Conservation (phyloP, 495 filamentous ascomycete genomes). For the Thermochaetoides thermophila region DNA sequence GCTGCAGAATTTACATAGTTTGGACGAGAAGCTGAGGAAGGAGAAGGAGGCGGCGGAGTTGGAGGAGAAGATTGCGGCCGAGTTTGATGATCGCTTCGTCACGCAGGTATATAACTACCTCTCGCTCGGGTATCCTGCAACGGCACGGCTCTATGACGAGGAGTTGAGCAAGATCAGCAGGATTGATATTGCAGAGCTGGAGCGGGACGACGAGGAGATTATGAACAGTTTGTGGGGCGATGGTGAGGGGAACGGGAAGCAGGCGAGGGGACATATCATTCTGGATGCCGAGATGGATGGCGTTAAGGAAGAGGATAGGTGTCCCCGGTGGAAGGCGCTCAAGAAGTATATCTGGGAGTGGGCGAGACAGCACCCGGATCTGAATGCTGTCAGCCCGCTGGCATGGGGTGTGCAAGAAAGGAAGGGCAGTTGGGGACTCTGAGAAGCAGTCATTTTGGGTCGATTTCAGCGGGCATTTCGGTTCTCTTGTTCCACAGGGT, state of each 20-base stretch:
- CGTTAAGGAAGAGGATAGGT: conserved; percentile 24
- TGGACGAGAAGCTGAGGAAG: conserved; percentile 33
- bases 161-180: conserved; percentile 68
- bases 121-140: conserved; percentile 73
- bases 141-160: conserved; percentile 65
- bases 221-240: conserved; percentile 44
- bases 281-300: conserved; percentile 21
- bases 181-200: conserved; percentile 47
- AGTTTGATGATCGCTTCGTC: conserved; percentile 72
- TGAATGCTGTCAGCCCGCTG: conserved; percentile 39
- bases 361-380: conserved; percentile 60
- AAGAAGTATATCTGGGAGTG: conserved; percentile 71
- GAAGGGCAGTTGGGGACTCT: conserved; percentile 76
- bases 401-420: conserved; percentile 61
- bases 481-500: background rate
- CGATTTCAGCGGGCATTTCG: conserved; percentile 3
- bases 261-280: conserved; percentile 21
- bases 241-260: conserved; percentile 8
- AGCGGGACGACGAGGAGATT: conserved; percentile 52
- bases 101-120: conserved; percentile 95
- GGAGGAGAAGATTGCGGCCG: conserved; percentile 41
- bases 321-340: conserved; percentile 65
- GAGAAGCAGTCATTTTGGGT: background rate
- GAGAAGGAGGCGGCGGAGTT: conserved; percentile 34
- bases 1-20: conserved; percentile 30